Evolutionary conservation across 495 filamentous ascomycete species (phyloP).

Genomic region (Daldinia decipiens): DNA sequence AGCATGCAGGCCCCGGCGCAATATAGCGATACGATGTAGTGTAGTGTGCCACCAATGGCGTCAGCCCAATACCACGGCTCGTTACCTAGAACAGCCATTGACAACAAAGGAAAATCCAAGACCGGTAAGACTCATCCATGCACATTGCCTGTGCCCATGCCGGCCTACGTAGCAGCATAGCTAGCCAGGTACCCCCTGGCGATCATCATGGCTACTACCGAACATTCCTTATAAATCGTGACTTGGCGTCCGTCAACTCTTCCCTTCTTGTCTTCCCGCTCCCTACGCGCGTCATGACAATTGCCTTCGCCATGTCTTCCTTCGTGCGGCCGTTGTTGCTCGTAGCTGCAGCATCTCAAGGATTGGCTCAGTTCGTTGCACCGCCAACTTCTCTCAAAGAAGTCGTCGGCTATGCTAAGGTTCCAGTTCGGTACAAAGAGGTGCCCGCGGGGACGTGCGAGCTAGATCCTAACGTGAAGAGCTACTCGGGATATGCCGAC

Average conservation of each 20-base stretch:
- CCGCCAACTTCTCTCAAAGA: slow-evolving; percentile 64
- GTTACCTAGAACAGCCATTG: slow-evolving; percentile 23
- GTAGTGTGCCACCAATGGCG: slow-evolving; percentile 35
- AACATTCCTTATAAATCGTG: slow-evolving; percentile 32
- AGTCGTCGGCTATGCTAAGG: slow-evolving; percentile 61
- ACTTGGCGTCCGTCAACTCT: background rate
- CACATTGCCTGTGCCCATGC: no score
- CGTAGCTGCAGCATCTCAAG: slow-evolving; percentile 34
- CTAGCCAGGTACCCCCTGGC: slow-evolving; percentile 20
- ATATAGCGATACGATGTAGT: slow-evolving; percentile 25
- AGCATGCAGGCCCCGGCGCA: slow-evolving; percentile 13
- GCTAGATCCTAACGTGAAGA: slow-evolving; percentile 70
- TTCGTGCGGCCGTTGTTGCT: slow-evolving; percentile 42
- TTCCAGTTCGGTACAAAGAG: slow-evolving; percentile 69
- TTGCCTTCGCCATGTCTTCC: slow-evolving; percentile 39
- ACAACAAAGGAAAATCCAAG: slow-evolving; percentile 19
- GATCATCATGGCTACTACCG: slow-evolving; percentile 1
- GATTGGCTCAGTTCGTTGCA: slow-evolving; percentile 66
- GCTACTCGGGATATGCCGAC: slow-evolving; percentile 74
- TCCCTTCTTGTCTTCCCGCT: background rate
- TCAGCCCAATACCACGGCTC: slow-evolving; percentile 34
- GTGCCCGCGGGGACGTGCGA: slow-evolving; percentile 73
- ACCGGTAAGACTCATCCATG: slow-evolving; percentile 35
- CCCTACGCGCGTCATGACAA: slow-evolving; percentile 22
- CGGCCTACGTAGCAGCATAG: background rate